phyloP scores from a whole-genome alignment of 2,329 filamentous ascomycete species.

The Dendrostoma leiphaemia region DNA sequence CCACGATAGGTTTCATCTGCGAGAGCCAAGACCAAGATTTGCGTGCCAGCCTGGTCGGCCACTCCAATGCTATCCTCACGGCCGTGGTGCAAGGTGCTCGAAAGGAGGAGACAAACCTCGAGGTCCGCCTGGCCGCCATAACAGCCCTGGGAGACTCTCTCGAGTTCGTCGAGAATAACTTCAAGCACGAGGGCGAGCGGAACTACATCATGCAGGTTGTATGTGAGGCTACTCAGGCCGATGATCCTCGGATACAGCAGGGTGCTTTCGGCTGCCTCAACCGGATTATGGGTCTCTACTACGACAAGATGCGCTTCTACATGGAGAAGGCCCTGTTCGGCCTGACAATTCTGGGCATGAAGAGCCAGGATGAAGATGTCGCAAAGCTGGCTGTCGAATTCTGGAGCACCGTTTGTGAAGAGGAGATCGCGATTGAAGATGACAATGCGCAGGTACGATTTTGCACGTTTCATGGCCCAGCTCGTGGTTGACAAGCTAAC shows the following conservation, averaged over 20 bases:
- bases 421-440: constrained; percentile 96
- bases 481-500: constrained; percentile 8
- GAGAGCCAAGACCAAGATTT: constrained; percentile 90
- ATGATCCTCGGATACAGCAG: constrained; percentile 88
- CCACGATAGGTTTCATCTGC: constrained; percentile 97
- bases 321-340: constrained; percentile 99
- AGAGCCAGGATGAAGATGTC: constrained; percentile 95
- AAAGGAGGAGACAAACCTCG: constrained; percentile 89
- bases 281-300: constrained; percentile 98
- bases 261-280: constrained; percentile 96
- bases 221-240: constrained; percentile 95
- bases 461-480: not conserved
- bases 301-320: constrained; percentile 99
- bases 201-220: constrained; percentile 99
- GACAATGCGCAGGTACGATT: constrained; percentile 76
- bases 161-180: constrained; percentile 97
- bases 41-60: constrained; percentile 72
- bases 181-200: constrained; percentile 97
- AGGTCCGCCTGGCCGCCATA: constrained; percentile 91
- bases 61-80: constrained; percentile 97
- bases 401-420: constrained; percentile 99
- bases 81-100: constrained; percentile 96
- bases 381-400: constrained; percentile 98
- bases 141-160: constrained; percentile 92
- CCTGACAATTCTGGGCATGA: constrained; percentile 97